A percentile compares a stretch with the other conserved stretches of the same genome.
Conservation (phyloP, 176 grass and related monocot species). For the Tillandsia fasciculata region DNA sequence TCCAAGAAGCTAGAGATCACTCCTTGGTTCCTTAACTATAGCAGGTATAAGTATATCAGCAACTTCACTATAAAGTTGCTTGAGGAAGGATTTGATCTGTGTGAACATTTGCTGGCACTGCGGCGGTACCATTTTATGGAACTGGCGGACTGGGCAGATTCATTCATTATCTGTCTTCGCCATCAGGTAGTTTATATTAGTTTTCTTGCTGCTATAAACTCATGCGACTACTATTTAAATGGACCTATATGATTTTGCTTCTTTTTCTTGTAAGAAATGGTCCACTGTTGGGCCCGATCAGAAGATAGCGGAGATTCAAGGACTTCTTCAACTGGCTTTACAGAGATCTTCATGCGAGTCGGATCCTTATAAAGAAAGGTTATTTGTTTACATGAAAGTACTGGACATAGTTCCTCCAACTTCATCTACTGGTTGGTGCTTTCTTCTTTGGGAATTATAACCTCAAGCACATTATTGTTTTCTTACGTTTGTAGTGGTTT, state of each 20-base stretch:
- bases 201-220: neutral
- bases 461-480: constrained; percentile 4
- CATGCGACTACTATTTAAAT: neutral
- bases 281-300: constrained; percentile 48
- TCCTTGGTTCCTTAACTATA: constrained; percentile 28
- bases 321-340: constrained; percentile 77
- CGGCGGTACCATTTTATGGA: constrained; percentile 97
- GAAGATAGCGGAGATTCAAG: constrained; percentile 72
- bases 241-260: constrained; percentile 8
- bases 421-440: constrained; percentile 47
- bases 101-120: constrained; percentile 61
- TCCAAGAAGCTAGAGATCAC: neutral
- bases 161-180: constrained; percentile 63
- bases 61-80: constrained; percentile 93
- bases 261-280: constrained; percentile 51
- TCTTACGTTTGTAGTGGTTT: constrained; percentile 5
- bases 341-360: constrained; percentile 83
- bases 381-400: constrained; percentile 68
- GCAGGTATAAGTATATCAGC: constrained; percentile 95
- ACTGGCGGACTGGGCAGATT: constrained; percentile 82
- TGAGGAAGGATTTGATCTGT: constrained; percentile 88
- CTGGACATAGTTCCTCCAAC: constrained; percentile 24
- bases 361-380: constrained; percentile 72
- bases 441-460: constrained; percentile 11
- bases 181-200: constrained; percentile 41